Conservation (phyloP, 2,329 filamentous ascomycete genomes). For the Trichoderma sp. region DNA sequence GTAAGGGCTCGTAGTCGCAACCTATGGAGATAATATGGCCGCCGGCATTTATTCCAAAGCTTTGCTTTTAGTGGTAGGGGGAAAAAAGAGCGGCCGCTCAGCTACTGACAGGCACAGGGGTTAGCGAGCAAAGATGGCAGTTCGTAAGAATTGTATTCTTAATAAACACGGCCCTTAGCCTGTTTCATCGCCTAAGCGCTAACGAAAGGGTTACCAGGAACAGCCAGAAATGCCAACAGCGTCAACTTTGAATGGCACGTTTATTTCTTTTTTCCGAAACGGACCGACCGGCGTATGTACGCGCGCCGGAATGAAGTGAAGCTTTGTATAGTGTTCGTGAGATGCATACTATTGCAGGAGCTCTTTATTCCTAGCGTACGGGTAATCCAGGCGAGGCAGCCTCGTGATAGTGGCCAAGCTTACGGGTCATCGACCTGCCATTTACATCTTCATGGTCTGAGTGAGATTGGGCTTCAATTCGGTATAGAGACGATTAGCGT, state of each 20-base stretch:
- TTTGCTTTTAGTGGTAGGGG: not conserved
- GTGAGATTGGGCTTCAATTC: not conserved
- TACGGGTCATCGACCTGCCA: conserved; percentile 21
- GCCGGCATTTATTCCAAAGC: not conserved
- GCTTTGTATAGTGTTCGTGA: not conserved
- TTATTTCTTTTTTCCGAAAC: not conserved
- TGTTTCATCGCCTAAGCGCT: conserved; percentile 15
- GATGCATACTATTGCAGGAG: not conserved
- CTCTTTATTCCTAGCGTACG: not conserved
- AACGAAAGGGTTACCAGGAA: not conserved
- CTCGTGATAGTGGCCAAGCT: not conserved
- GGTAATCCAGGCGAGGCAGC: not conserved
- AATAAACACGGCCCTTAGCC: not conserved
- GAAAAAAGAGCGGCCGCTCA: not conserved
- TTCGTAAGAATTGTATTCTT: conserved; percentile 1
- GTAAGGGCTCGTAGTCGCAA: not conserved
- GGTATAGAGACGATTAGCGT: not conserved
- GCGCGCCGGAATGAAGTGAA: not conserved
- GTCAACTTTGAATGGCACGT: not conserved
- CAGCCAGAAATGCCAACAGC: not conserved
- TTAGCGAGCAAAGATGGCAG: conserved; percentile 1
- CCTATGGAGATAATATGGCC: not conserved
- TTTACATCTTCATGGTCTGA: not conserved
- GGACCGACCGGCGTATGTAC: conserved; percentile 4
- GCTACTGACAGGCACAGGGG: conserved; percentile 8